phyloP scores from a whole-genome alignment of 2,329 filamentous ascomycete species.

The Colletotrichum musae region DNA sequence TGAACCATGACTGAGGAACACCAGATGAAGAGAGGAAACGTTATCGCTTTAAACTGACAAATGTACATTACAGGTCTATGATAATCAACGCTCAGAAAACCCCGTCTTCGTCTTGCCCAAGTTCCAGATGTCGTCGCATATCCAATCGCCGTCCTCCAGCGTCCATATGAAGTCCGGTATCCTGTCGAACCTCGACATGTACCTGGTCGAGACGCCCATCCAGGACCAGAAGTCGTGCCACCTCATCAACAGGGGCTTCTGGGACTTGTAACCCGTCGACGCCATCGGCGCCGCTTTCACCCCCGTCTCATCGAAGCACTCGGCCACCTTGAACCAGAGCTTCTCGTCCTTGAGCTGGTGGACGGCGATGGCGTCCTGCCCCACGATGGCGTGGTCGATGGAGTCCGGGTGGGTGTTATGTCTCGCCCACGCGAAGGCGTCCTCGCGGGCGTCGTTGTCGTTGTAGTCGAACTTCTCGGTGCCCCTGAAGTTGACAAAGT shows the following conservation, averaged over 20 bases:
- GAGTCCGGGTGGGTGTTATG: constrained; percentile 44
- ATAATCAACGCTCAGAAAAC: neutral
- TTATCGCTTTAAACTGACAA: too few relatives aligned
- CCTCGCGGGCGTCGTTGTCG: constrained; percentile 46
- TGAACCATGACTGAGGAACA: too few relatives aligned
- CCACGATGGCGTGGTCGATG: constrained; percentile 45
- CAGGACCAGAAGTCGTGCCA: constrained; percentile 47
- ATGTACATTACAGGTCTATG: neutral
- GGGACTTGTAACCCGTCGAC: constrained; percentile 23
- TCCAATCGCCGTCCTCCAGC: constrained; percentile 42
- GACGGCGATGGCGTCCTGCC: constrained; percentile 45
- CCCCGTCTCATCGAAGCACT: constrained; percentile 48
- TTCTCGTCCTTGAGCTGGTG: constrained; percentile 48
- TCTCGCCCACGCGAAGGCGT: constrained; percentile 49
- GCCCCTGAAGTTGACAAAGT: constrained; percentile 48
- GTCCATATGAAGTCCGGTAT: constrained; percentile 45
- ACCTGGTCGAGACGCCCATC: constrained; percentile 41
- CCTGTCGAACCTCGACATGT: constrained; percentile 43
- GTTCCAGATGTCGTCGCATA: constrained; percentile 48
- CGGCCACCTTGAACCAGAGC: constrained; percentile 48
- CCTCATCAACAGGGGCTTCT: constrained; percentile 35
- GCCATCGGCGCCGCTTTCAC: constrained; percentile 42
- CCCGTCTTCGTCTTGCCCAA: constrained; percentile 43
- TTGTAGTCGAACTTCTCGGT: constrained; percentile 51
- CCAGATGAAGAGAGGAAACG: too few relatives aligned